phyloP scores from a whole-genome alignment of 148 eudicot species.

The Arctostaphylos glauca region DNA sequence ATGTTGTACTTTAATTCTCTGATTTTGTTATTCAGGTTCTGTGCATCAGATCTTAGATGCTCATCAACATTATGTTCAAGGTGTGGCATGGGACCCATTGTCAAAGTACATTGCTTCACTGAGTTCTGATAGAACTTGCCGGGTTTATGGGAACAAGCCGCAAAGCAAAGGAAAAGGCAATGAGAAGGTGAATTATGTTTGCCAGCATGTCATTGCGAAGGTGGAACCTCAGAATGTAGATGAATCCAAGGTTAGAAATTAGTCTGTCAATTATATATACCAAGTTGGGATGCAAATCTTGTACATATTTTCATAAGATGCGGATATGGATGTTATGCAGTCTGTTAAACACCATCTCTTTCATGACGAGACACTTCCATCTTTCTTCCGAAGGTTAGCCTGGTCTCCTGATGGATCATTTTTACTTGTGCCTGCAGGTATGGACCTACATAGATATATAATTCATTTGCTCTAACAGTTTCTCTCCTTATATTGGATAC shows the following conservation, averaged over 20 bases:
- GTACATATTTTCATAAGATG: conserved; percentile 2
- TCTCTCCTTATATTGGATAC: neutral
- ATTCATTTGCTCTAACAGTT: neutral
- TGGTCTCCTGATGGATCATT: conserved; percentile 99
- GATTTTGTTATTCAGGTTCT: conserved; percentile 45
- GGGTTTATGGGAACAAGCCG: conserved; percentile 77
- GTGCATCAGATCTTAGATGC: conserved; percentile 89
- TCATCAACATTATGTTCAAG: conserved; percentile 96
- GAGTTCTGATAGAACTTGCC: conserved; percentile 91
- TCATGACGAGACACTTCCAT: conserved; percentile 92
- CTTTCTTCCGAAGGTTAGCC: conserved; percentile 91
- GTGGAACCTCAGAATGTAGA: conserved; percentile 56
- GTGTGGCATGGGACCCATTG: conserved; percentile 98
- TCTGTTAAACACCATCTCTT: conserved; percentile 70
- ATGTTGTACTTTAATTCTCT: conserved; percentile 12
- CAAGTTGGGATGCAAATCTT: neutral
- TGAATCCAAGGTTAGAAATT: conserved; percentile 65
- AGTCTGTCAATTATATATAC: neutral
- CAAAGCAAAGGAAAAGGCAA: conserved; percentile 64
- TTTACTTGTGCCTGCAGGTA: conserved; percentile 95
- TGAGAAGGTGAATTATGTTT: conserved; percentile 67
- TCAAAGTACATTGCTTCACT: conserved; percentile 77
- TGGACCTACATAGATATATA: conserved; percentile 2
- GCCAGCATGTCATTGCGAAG: conserved; percentile 79
- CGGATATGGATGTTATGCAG: conserved; percentile 41